These are phyloP conservation scores for Onygenales sp. DNA, from an alignment of 2,329 filamentous ascomycete genomes.

Conservation along the genomic window DNA sequence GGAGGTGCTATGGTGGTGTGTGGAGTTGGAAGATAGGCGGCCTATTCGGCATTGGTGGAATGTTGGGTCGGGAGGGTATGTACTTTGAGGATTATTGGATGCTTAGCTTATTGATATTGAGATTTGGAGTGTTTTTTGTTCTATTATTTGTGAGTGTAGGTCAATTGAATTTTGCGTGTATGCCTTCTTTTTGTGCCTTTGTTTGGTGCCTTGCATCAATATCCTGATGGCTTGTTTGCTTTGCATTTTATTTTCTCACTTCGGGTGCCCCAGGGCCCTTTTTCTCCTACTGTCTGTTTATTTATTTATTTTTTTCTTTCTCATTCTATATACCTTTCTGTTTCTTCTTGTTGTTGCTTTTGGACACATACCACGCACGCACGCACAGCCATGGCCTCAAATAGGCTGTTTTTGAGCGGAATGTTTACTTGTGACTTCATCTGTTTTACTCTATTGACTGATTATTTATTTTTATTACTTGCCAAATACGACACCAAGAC, in stretches of 20 bases:
- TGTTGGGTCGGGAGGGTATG: conserved; percentile 58
- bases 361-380: background rate
- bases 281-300: conserved; percentile 3
- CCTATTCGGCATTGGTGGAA: conserved; percentile 71
- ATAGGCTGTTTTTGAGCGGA: conserved; percentile 10
- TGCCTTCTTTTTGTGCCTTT: too few relatives aligned
- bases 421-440: conserved; percentile 19
- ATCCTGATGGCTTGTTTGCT: conserved; percentile 4
- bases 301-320: conserved; percentile 10
- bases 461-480: background rate
- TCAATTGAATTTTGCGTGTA: too few relatives aligned
- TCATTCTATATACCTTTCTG: background rate
- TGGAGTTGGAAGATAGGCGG: conserved; percentile 80
- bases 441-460: background rate
- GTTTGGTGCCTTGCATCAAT: too few relatives aligned
- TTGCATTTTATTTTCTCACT: conserved; percentile 11
- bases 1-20: conserved; percentile 93
- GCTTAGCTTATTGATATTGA: too few relatives aligned
- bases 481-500: background rate
- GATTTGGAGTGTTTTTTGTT: too few relatives aligned
- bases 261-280: background rate
- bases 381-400: too few relatives aligned
- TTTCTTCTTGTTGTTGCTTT: conserved; percentile 2
- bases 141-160: background rate
- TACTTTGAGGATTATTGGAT: conserved; percentile 35